Evolutionary conservation across 345 rosid species (phyloP).

Genomic region (Melastoma malabathricum): DNA sequence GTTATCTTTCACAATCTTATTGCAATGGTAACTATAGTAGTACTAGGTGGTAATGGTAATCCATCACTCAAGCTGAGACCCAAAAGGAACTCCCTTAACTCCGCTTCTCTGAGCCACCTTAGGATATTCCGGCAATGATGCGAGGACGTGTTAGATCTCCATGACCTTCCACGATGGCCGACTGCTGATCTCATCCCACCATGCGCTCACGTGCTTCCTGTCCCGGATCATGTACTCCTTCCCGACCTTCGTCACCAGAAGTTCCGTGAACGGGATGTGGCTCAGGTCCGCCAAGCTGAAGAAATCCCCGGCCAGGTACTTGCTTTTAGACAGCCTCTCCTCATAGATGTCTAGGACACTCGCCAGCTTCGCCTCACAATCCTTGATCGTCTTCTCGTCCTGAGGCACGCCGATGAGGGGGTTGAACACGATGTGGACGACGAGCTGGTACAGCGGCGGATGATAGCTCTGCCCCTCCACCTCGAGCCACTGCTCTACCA

Average conservation of each 20-base stretch:
- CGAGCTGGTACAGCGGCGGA: constrained; percentile 28
- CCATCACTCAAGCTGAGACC: no score
- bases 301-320: constrained; percentile 60
- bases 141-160: constrained; percentile 14
- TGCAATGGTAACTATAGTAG: no score
- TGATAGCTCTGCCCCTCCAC: constrained; percentile 44
- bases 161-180: constrained; percentile 51
- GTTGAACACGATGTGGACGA: constrained; percentile 29
- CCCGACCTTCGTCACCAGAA: constrained; percentile 38
- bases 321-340: constrained; percentile 41
- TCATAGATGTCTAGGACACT: constrained; percentile 48
- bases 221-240: constrained; percentile 38
- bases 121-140: no score
- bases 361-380: constrained; percentile 45
- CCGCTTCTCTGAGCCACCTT: no score
- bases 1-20: no score
- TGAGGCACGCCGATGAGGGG: constrained; percentile 26
- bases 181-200: constrained; percentile 57
- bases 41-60: no score
- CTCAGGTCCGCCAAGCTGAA: constrained; percentile 60
- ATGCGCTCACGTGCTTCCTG: constrained; percentile 47
- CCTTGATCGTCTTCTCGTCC: constrained; percentile 34
- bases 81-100: no score
- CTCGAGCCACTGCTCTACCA: constrained; percentile 61
- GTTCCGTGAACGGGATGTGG: constrained; percentile 45